Evolutionary conservation across 495 filamentous ascomycete species (phyloP), one percentile per base, ranked within the genome.

Genomic region (Annulohypoxylon stygium): DNA sequence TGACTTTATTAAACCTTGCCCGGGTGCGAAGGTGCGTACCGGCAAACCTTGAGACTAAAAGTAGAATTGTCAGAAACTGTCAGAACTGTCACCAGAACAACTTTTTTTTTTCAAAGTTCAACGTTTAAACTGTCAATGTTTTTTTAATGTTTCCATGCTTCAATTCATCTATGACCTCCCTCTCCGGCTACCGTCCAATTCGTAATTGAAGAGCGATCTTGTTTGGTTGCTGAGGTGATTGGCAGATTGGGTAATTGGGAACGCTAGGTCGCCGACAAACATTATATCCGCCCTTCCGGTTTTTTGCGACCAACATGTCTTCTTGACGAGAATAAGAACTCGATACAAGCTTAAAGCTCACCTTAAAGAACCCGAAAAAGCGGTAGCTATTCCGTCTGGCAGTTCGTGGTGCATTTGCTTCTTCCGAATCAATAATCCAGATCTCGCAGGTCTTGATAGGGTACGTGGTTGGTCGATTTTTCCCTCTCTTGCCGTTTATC

Each of bases 31-130:
- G 45, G 50, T 43, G 39, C 62, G 23, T 57, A 39, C 20, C 61
- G 62, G 45, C 16, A 65, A 74, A 54, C 70, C 43, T 47, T 73
- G 69, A 68, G 68, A 73, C 66, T 74, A 74, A 67, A 74, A 60
- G 57, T 60, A 30, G 30, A 30, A 30, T 30, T 30, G 30, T 6
- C 30, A 30, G 30, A 30, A 30, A 30, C 30, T 30, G 30, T 30
- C 30, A 60, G 57, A 60, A 70, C 26, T 43, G 30, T 30, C 50
- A 54, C 50, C 11, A 30, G 25, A 30, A 54, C 50, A 54, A 39
- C 11, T 1, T 36, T 30, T 50, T 41, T 30, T 30, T 30, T 30
- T 30, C 30, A 23, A 23, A 23, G 20, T 23, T n/a, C 9, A 7
- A 39, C 8, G 36, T 39, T 39, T 7, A 39, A 7, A 39, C 54